These are phyloP conservation scores for Penicillium simplicissimum DNA, from an alignment of 495 filamentous ascomycete genomes.

Conservation along the genomic window DNA sequence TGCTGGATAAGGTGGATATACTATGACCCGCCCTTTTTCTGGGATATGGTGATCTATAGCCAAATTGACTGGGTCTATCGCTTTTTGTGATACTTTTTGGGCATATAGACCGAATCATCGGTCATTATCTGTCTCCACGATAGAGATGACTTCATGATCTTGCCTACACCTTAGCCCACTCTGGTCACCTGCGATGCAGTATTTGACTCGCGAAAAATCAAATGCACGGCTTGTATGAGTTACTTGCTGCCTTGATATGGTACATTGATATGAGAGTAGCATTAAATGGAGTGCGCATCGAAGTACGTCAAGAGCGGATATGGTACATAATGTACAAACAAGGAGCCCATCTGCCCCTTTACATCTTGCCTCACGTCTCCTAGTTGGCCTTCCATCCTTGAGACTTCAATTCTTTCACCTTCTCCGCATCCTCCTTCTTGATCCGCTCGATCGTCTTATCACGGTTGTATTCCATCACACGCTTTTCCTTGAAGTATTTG, in stretches of 20 bases:
- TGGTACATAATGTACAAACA: conserved; percentile 33
- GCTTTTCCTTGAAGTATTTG: conserved; percentile 93
- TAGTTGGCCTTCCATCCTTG: conserved; percentile 38
- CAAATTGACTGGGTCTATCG: too few species aligned
- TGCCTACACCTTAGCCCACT: neutral
- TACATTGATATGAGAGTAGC: neutral
- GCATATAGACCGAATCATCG: neutral
- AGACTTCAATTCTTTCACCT: conserved; percentile 54
- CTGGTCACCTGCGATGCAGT: neutral
- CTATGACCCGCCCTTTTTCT: conserved; percentile 6
- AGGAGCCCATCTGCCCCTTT: neutral
- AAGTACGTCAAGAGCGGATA: conserved; percentile 28
- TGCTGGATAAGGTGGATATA: conserved; percentile 20
- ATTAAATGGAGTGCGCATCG: conserved; percentile 18
- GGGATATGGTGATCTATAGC: conserved; percentile 1
- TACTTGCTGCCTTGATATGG: neutral
- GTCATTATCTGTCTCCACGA: neutral
- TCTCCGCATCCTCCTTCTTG: conserved; percentile 72
- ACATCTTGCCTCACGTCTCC: neutral
- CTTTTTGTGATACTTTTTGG: neutral
- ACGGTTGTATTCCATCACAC: conserved; percentile 88
- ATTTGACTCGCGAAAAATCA: neutral
- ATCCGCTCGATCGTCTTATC: conserved; percentile 76
- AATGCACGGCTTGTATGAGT: neutral
- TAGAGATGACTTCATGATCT: neutral